Percentiles rank a stretch among this genome's conserved stretches.
phyloP scores from a whole-genome alignment of 768 basidiomycete species.

The Mycena capillaripes region DNA sequence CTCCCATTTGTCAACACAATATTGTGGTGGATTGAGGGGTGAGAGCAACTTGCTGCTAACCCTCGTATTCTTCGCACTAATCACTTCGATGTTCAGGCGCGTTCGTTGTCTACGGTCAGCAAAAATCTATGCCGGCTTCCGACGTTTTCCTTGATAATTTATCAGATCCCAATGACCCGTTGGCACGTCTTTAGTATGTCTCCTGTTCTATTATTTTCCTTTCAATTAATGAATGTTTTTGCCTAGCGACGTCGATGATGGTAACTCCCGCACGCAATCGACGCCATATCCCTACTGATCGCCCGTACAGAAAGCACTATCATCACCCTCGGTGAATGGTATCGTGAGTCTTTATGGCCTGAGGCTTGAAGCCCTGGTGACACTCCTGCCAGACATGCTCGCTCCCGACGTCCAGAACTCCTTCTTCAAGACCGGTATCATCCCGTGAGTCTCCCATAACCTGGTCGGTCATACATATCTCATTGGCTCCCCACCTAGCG shows the following conservation, averaged over 20 bases:
- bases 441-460: conserved; percentile 42
- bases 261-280: conserved; percentile 30
- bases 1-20: conserved; percentile 60
- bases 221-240: neutral
- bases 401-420: conserved; percentile 54
- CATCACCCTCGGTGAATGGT: conserved; percentile 52
- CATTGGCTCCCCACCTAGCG: conserved; percentile 24
- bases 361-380: neutral
- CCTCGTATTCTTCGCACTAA: too few relatives aligned
- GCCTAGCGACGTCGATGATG: conserved; percentile 53
- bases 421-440: conserved; percentile 49
- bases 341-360: neutral
- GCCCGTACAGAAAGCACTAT: conserved; percentile 44
- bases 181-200: conserved; percentile 45
- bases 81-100: conserved; percentile 13
- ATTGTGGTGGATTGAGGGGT: conserved; percentile 63
- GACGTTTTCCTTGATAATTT: neutral
- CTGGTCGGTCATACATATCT: too few relatives aligned
- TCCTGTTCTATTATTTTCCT: neutral
- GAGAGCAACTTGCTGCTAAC: too few relatives aligned
- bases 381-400: conserved; percentile 30
- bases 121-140: too few relatives aligned
- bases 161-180: conserved; percentile 54
- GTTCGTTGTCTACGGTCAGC: conserved; percentile 32
- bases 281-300: neutral